phyloP scores from a whole-genome alignment of 2,329 filamentous ascomycete genomes.

The Stagonosporopsis vannaccii region DNA sequence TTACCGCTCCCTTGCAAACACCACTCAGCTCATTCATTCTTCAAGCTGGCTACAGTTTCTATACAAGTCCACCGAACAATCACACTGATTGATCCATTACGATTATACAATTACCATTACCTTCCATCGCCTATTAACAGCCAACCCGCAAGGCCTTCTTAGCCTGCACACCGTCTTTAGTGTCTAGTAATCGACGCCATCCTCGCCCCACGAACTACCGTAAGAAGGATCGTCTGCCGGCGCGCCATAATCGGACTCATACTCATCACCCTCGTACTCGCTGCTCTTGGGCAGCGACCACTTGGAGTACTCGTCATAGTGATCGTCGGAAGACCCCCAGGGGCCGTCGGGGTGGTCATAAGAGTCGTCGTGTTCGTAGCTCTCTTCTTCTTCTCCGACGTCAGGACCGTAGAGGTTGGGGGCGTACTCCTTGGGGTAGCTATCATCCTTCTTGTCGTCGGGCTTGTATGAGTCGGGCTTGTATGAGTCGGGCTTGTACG shows the following conservation, averaged over 20 bases:
- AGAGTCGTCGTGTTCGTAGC: neutral
- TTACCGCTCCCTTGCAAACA: too few species aligned
- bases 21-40: too few species aligned
- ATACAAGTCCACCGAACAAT: too few species aligned
- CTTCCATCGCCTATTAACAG: too few species aligned
- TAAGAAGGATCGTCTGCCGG: neutral
- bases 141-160: too few species aligned
- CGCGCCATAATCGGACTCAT: slow-evolving; percentile 1
- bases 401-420: slow-evolving; percentile 1
- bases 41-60: too few species aligned
- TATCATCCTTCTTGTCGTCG: neutral
- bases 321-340: neutral
- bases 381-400: neutral
- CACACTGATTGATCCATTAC: too few species aligned
- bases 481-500: neutral
- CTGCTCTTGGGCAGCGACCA: slow-evolving; percentile 1
- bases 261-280: slow-evolving; percentile 9
- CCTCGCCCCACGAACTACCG: neutral
- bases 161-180: too few species aligned
- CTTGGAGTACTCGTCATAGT: neutral
- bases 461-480: neutral
- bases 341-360: neutral
- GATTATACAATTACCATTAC: too few species aligned
- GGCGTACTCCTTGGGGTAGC: neutral
- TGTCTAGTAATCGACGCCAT: slow-evolving; percentile 8